phyloP scores from a whole-genome alignment of 257 asterid species.

The Petunia axillaris region DNA sequence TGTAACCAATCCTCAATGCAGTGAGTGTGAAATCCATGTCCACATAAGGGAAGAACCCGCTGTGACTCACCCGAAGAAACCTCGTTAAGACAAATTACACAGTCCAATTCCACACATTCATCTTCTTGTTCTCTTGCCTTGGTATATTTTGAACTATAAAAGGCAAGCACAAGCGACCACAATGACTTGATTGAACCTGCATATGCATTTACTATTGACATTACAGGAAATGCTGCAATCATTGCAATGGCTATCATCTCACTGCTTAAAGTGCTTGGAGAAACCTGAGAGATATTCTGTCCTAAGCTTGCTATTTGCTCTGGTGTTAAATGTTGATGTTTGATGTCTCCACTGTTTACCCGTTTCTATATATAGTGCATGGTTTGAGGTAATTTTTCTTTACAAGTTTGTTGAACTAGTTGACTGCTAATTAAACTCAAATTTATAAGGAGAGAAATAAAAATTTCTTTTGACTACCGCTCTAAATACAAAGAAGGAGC shows the following conservation, averaged over 20 bases:
- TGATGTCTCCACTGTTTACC: neutral
- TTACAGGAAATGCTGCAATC: slow-evolving; percentile 13
- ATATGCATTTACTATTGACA: slow-evolving; percentile 7
- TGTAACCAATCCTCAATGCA: slow-evolving; percentile 31
- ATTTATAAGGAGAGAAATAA: neutral
- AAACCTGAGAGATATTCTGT: neutral
- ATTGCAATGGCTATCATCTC: slow-evolving; percentile 1
- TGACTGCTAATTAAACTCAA: neutral
- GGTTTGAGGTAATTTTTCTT: neutral
- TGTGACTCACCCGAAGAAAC: neutral
- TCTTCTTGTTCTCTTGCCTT: neutral
- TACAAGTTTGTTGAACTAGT: neutral
- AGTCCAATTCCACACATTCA: neutral
- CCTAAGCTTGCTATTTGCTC: neutral
- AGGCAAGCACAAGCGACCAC: neutral
- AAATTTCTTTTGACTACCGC: neutral
- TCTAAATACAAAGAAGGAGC: neutral
- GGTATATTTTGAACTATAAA: neutral
- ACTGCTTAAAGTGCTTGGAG: neutral
- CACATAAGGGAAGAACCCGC: slow-evolving; percentile 7
- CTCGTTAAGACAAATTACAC: slow-evolving; percentile 9
- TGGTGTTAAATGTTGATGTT: neutral
- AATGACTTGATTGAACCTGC: neutral
- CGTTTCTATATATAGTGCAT: slow-evolving; percentile 6
- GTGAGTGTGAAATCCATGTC: slow-evolving; percentile 21